These are phyloP conservation scores for Penicillium aurantiogriseum DNA, from an alignment of 2,329 filamentous ascomycete species.

Conservation along the genomic window DNA sequence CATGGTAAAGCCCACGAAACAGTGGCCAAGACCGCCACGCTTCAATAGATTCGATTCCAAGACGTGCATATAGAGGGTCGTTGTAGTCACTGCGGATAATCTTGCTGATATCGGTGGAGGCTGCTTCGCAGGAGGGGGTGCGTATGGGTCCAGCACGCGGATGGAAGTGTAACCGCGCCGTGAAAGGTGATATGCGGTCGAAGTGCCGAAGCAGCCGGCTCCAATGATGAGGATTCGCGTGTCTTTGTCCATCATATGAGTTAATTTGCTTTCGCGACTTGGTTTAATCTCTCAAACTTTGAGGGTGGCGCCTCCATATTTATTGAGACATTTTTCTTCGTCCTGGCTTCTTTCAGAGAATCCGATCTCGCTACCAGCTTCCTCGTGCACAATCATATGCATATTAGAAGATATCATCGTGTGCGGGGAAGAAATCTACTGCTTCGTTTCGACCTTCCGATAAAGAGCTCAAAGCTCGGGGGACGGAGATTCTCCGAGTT, in stretches of 20 bases:
- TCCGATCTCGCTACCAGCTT: constrained; percentile 3
- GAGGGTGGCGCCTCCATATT: constrained; percentile 1
- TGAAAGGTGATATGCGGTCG: constrained; percentile 14
- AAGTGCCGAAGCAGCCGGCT: constrained; percentile 12
- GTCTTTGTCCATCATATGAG: constrained; percentile 3
- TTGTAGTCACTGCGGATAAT: constrained; percentile 24
- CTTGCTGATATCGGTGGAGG: constrained; percentile 23
- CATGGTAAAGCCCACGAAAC: constrained; percentile 20
- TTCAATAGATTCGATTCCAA: constrained; percentile 18
- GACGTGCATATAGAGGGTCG: constrained; percentile 21
- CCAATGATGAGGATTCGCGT: constrained; percentile 11
- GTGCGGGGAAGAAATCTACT: not conserved
- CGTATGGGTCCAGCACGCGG: constrained; percentile 9
- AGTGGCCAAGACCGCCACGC: constrained; percentile 12
- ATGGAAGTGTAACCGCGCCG: constrained; percentile 10
- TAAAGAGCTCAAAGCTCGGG: not conserved
- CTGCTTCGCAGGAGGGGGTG: constrained; percentile 18
- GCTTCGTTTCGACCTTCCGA: constrained; percentile 9
- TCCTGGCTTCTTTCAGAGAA: not conserved
- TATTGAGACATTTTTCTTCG: constrained; percentile 1
- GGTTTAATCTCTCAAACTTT: not conserved
- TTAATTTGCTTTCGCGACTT: not conserved
- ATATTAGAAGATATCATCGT: not conserved
- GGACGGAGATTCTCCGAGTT: not conserved
- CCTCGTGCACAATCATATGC: not conserved